Base-by-base conservation (phyloP, 1,139 yeast species). In the Hemisphaericaspora subhashii region DNA sequence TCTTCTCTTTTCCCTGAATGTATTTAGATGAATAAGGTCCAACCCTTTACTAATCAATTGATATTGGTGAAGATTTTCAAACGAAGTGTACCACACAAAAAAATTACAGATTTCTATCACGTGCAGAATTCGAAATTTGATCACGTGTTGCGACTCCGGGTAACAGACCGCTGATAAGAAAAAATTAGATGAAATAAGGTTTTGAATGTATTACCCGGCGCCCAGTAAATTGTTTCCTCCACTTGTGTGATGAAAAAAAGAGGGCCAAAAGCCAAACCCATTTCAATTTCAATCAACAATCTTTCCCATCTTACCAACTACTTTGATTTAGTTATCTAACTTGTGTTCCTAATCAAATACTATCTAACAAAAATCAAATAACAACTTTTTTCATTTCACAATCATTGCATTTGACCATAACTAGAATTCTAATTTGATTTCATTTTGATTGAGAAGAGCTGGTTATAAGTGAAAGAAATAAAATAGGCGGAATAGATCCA, bases 1-100 rank as follows among this genome's bases (percentile, higher is more conserved):
- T 92, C 38, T 3, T 42, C 11, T 30, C 24, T 3, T 8, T 16
- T 16, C 23, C 15, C 27, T 12, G 10, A 13, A 4, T 5, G n/a
- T n/a, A 24, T 23, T 10, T 29, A 16, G n/a, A 12, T 20, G 12
- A 17, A 17, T 16, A 8, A 17, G n/a, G n/a, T n/a, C n/a, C n/a
- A n/a, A n/a, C n/a, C n/a, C n/a, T n/a, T n/a, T n/a, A n/a, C n/a
- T n/a, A n/a, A n/a, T n/a, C n/a, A n/a, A n/a, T n/a, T n/a, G n/a
- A n/a, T n/a, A n/a, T 14, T 26, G 29, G 29, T 26, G 9, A 26
- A 11, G 15, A 12, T n/a, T n/a, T n/a, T n/a, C n/a, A n/a, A n/a
- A n/a, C n/a, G n/a, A n/a, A n/a, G n/a, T n/a, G n/a, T n/a, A n/a
- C n/a, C 15, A 14, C 14, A 26, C 14, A 26, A 26, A 26, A 20